phyloP scores from a whole-genome alignment of 176 grass and related monocot species.

The Musa schizocarpa region DNA sequence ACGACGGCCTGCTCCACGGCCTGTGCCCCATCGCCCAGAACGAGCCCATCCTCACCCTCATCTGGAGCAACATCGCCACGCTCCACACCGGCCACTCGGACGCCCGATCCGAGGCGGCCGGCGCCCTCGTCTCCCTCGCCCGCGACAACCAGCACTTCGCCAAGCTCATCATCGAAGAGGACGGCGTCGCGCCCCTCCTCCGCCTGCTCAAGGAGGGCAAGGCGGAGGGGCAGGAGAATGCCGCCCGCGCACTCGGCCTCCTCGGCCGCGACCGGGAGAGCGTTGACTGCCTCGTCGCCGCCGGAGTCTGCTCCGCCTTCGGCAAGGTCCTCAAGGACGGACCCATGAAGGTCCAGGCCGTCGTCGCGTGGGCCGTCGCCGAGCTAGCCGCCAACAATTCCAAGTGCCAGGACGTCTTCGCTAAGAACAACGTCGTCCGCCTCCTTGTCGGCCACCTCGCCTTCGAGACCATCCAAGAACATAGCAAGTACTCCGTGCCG shows the following conservation, averaged over 20 bases:
- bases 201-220: conserved; percentile 6
- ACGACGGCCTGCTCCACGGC: conserved; percentile 7
- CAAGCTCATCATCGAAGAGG: conserved; percentile 16
- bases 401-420: conserved; percentile 6
- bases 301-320: conserved; percentile 3
- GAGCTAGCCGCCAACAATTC: not conserved
- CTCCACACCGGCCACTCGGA: conserved; percentile 1
- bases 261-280: conserved; percentile 3
- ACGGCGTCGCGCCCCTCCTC: conserved; percentile 3
- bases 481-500: conserved; percentile 7
- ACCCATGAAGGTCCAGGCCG: not conserved
- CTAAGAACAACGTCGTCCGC: conserved; percentile 3
- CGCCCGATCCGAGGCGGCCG: conserved; percentile 3
- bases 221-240: conserved; percentile 1
- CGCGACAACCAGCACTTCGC: conserved; percentile 6
- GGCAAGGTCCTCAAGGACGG: conserved; percentile 10
- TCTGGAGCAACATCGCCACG: conserved; percentile 9
- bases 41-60: conserved; percentile 12
- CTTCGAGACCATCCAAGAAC: conserved; percentile 10
- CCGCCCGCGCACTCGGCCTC: not conserved
- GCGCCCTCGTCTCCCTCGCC: conserved; percentile 1
- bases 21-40: conserved; percentile 11
- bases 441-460: conserved; percentile 12
- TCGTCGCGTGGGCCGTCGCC: conserved; percentile 11
- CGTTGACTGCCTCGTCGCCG: not conserved